Evolutionary conservation across 805 yeast species (phyloP), one percentile per base, ranked within the genome.

Genomic region (Schizosaccharomyces lindneri): DNA sequence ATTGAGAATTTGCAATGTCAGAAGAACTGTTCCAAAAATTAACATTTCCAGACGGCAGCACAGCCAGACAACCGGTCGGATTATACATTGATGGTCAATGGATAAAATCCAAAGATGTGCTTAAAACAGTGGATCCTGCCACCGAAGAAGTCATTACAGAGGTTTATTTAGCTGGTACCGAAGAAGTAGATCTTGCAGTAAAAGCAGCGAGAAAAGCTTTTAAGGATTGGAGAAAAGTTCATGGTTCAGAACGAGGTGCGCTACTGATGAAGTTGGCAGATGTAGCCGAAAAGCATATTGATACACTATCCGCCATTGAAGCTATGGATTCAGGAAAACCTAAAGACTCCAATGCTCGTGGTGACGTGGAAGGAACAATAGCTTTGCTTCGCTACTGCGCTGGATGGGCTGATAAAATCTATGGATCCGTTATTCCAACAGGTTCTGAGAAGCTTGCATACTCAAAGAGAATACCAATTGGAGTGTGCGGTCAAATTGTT

Each of bases 401-500:
- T 62, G 96, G 96, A 65, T 86, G 81, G 81, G 87, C 94, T 68
- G 96, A 87, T 74, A 88, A 89, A 76, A 74, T 86, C 66, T 79
- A 77, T 66, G 96, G 95, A 67, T 77, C 81, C 65, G 73, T 82
- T 63, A 78, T 86, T 63, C 86, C 86, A 71, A 82, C 94, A 59
- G 90, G 88, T 64, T 71, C 74, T 63, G 74, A 81, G 61, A 86
- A 85, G 73, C 81, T 88, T 71, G 80, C 80, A 64, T 87, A 83
- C 74, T 82, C 90, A 65, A 80, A 81, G 72, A 83, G 84, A 73
- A 95, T 87, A 74, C 95, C 97, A 63, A 76, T 86, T 68, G 97
- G 96, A 71, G 96, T 89, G 57, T 87, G 95, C 72, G 97, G 95
- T 63, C 95, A 87, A 73, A 85, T 89, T 70, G 88, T 89, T 66